Base-by-base conservation (phyloP, 371 early-diverging fungal species). In the Blastocladiella emersonii region DNA sequence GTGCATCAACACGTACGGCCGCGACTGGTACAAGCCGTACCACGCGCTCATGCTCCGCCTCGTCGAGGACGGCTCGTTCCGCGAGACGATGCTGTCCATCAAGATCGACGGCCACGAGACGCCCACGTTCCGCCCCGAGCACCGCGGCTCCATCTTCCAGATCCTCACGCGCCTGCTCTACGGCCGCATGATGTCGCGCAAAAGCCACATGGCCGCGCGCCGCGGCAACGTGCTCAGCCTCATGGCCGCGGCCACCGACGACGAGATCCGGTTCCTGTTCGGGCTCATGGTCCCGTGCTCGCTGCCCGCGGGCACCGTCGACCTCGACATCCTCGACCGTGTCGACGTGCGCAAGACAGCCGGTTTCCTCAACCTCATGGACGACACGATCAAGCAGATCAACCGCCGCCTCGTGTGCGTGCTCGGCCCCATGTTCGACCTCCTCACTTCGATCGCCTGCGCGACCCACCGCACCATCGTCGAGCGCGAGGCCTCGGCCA, bases 61-160 rank as follows among this genome's bases (percentile, higher is more conserved):
- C 57, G 67, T 88, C 19, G 86, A 91, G 48, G 95, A 94, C n/a
- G 72, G 77, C 57, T 86, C 83, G 64, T 93, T 93, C 82, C 86
- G 95, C 34, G 95, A 95, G 65, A 85, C 85, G 64, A 74, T 98
- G 32, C 72, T 88, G 23, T 83, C 84, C 1, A 81, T 93, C 39
- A 76, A 86, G 55, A 71, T 91, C 36, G 76, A 78, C 0, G 78
- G 77, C 8, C 67, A 78, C 34, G 79, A 84, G 37, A 75, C 74
- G 36, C 74, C 72, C 10, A 72, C 77, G 27, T 81, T 90, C 61
- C 84, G 85, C 62, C 68, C 75, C 3, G 70, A 77, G 19, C 85
- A 91, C 66, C 88, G 89, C 34, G 71, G 72, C 8, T 78, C 77
- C 36, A 64, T 90, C 32, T 80, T 90, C 78, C 84, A 84, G 21